Percentiles rank a stretch among this genome's conserved stretches.
phyloP scores from a whole-genome alignment of 192 early-diverging fungal species.

The Funneliformis geosporum region DNA sequence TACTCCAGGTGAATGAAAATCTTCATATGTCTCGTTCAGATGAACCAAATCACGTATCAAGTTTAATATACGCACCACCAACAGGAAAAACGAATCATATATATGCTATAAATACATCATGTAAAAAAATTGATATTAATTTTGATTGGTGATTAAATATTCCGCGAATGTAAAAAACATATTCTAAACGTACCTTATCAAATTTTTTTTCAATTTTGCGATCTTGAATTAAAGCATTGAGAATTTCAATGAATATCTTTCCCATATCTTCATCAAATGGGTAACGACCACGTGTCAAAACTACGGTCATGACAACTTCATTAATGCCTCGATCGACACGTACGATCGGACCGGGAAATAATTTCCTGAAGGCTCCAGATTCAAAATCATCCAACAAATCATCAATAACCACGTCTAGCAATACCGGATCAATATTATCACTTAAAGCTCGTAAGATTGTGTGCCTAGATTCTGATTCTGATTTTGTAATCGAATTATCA shows the following conservation, averaged over 20 bases:
- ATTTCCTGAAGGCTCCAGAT: constrained; percentile 5
- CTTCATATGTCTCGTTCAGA: constrained; percentile 18
- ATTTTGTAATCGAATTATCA: background rate
- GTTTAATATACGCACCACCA: constrained; percentile 1
- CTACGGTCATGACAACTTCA: background rate
- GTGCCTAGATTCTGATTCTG: background rate
- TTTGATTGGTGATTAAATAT: background rate
- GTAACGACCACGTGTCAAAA: background rate
- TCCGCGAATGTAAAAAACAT: background rate
- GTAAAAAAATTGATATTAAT: background rate
- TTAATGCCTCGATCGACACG: background rate
- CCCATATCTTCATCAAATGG: constrained; percentile 17
- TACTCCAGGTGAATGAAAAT: constrained; percentile 10
- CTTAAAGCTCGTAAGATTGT: background rate
- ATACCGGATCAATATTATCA: constrained; percentile 5
- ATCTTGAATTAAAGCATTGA: constrained; percentile 9
- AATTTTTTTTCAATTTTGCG: constrained; percentile 7
- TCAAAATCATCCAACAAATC: constrained; percentile 6
- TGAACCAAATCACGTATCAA: constrained; percentile 14
- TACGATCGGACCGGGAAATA: constrained; percentile 7
- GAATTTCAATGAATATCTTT: constrained; percentile 7
- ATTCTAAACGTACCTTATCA: background rate
- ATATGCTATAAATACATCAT: background rate
- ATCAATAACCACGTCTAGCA: constrained; percentile 1
- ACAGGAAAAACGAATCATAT: constrained; percentile 15